phyloP scores from a whole-genome alignment of 768 basidiomycete species.

The Tulasnella sp. region DNA sequence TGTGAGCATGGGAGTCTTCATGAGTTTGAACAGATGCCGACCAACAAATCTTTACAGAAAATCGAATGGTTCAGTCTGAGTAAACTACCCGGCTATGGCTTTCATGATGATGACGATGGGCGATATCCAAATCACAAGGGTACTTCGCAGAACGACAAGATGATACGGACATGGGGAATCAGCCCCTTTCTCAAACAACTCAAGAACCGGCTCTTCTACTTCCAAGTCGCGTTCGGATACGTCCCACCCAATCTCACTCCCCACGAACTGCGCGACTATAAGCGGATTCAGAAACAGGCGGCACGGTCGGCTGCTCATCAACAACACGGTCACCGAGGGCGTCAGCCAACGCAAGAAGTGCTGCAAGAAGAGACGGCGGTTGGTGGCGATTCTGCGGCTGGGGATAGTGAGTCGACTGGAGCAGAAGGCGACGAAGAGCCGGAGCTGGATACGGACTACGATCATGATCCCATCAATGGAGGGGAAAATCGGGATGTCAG shows the following conservation, averaged over 20 bases:
- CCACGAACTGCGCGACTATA: conserved; percentile 3
- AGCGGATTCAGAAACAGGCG: neutral
- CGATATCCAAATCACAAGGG: neutral
- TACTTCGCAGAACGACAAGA: neutral
- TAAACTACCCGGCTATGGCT: conserved; percentile 83
- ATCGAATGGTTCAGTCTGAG: conserved; percentile 90
- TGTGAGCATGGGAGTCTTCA: conserved; percentile 38
- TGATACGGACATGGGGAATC: conserved; percentile 8
- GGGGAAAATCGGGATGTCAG: no score
- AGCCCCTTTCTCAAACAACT: conserved; percentile 12
- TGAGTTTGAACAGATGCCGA: no score
- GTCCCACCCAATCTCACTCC: conserved; percentile 7
- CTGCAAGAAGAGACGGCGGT: neutral
- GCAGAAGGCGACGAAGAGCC: conserved; percentile 12
- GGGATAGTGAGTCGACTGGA: conserved; percentile 8
- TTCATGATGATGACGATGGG: neutral
- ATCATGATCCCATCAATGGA: neutral
- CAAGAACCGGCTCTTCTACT: conserved; percentile 2
- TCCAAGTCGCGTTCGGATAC: conserved; percentile 9
- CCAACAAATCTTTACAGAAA: conserved; percentile 41
- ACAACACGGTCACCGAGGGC: neutral
- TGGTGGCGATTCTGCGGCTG: neutral
- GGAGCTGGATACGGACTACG: conserved; percentile 7
- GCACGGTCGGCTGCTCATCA: neutral
- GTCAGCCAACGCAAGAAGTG: neutral